phyloP scores from a whole-genome alignment of 73 alveolate species.

The Stentor coeruleus region DNA sequence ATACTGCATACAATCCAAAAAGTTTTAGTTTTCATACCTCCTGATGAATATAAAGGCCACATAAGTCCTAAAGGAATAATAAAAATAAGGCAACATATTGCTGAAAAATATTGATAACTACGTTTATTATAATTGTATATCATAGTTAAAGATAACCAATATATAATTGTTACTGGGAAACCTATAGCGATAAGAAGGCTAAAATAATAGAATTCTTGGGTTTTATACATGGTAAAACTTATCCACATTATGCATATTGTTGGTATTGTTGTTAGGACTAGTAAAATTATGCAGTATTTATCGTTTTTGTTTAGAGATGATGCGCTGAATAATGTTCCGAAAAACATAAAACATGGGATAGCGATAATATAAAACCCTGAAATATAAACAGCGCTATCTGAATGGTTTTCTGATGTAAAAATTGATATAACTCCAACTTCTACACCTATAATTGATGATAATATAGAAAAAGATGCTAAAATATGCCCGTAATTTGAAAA shows the following conservation, averaged over 20 bases:
- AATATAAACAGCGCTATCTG: not conserved
- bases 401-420: not conserved
- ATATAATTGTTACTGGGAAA: not conserved
- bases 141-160: constrained; percentile 7
- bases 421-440: not conserved
- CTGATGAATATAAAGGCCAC: constrained; percentile 5
- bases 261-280: not conserved
- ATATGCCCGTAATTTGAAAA: not conserved
- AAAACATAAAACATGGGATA: not conserved
- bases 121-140: not conserved
- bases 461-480: not conserved
- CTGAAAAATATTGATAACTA: not conserved
- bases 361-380: not conserved
- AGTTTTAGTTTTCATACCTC: not conserved
- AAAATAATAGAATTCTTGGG: not conserved
- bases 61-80: not conserved
- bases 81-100: not conserved
- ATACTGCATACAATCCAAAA: not conserved
- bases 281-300: not conserved
- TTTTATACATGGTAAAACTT: not conserved
- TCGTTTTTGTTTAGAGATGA: not conserved
- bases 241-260: not conserved
- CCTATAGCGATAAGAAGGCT: not conserved
- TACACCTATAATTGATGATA: not conserved
- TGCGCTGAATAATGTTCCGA: not conserved